phyloP scores from a whole-genome alignment of 106 monocot genomes.

The Dendrobium huoshanense region DNA sequence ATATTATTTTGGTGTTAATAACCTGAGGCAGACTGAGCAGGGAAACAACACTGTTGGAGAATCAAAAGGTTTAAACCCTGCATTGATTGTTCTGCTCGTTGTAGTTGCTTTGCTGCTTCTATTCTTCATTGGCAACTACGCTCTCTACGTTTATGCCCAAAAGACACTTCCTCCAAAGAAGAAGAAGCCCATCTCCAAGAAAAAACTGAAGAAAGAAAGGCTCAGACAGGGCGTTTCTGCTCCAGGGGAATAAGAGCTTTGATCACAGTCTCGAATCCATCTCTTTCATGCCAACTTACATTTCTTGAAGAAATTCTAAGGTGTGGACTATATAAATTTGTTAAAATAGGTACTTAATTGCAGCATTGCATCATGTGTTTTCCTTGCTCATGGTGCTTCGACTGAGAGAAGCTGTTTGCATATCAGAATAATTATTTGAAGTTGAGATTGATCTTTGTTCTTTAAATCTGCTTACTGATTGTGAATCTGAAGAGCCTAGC shows the following conservation, averaged over 20 bases:
- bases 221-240: constrained; percentile 28
- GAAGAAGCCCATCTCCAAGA: constrained; percentile 27
- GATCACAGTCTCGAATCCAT: neutral
- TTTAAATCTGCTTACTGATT: too few relatives aligned
- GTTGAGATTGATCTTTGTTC: too few relatives aligned
- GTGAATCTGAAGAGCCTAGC: too few relatives aligned
- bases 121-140: constrained; percentile 22
- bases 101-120: constrained; percentile 14
- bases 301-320: neutral
- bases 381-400: too few relatives aligned
- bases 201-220: constrained; percentile 24
- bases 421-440: too few relatives aligned
- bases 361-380: too few relatives aligned
- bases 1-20: too few relatives aligned
- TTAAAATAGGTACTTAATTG: neutral
- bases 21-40: constrained; percentile 4
- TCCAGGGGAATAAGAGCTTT: constrained; percentile 14
- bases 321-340: neutral
- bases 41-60: constrained; percentile 4
- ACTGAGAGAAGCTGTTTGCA: too few relatives aligned
- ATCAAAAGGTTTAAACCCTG: constrained; percentile 23
- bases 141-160: constrained; percentile 22
- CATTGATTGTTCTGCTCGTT: constrained; percentile 16
- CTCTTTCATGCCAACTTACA: neutral
- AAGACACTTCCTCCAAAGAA: constrained; percentile 24